phyloP scores from a whole-genome alignment of 1,284 basidiomycete genomes.

The Coniophora puteana region DNA sequence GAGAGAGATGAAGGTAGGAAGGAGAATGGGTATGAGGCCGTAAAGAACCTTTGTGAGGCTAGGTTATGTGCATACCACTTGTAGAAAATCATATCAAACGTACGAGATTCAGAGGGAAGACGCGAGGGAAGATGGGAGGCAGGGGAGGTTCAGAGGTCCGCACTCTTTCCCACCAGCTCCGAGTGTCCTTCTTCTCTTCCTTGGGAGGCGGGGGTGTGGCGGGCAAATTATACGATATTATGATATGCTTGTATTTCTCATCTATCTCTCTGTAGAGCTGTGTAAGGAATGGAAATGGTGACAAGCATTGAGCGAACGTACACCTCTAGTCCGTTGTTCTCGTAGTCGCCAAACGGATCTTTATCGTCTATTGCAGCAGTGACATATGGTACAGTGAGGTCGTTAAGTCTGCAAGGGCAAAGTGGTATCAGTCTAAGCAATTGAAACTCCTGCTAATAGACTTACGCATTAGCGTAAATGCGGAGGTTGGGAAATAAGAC shows the following conservation, averaged over 20 bases:
- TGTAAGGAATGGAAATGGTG: constrained; percentile 6
- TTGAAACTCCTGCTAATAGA: background rate
- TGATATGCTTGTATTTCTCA: constrained; percentile 51
- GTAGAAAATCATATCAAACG: no score
- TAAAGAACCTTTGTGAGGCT: constrained; percentile 44
- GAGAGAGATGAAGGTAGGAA: constrained; percentile 56
- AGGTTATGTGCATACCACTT: no score
- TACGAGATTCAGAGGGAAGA: constrained; percentile 75
- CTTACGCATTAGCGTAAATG: constrained; percentile 84
- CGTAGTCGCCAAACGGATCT: constrained; percentile 66
- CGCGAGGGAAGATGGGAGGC: constrained; percentile 60
- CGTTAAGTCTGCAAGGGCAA: constrained; percentile 50
- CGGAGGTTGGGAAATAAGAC: constrained; percentile 64
- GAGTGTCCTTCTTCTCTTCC: constrained; percentile 5
- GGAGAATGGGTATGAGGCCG: constrained; percentile 54
- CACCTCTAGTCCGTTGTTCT: constrained; percentile 60
- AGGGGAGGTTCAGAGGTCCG: constrained; percentile 36
- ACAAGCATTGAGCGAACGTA: constrained; percentile 29
- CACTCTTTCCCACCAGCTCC: constrained; percentile 40
- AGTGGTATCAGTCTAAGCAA: constrained; percentile 11
- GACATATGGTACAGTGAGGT: constrained; percentile 79
- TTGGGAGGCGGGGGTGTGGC: constrained; percentile 26
- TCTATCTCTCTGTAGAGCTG: constrained; percentile 43
- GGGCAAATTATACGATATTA: constrained; percentile 46
- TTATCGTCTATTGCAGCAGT: constrained; percentile 69